Evolutionary conservation across 1,284 basidiomycete genomes (phyloP).

Genomic region (Mycosarcoma maydis): DNA sequence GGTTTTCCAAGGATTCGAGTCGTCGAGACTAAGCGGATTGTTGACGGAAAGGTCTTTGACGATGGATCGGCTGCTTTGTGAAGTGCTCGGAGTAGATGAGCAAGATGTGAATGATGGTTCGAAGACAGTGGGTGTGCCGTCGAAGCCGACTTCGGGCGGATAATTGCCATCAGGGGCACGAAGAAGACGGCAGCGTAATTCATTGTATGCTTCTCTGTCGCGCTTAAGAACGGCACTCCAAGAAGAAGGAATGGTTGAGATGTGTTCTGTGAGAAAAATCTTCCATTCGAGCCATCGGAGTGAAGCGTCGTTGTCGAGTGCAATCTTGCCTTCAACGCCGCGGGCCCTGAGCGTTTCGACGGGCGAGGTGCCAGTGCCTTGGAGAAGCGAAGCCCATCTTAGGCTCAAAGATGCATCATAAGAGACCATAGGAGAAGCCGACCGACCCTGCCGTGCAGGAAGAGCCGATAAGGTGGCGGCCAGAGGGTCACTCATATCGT

Average conservation of each 20-base stretch:
- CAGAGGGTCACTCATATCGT: constrained; percentile 29
- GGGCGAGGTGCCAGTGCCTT: constrained; percentile 3
- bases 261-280: constrained; percentile 36
- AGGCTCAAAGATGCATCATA: constrained; percentile 10
- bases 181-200: constrained; percentile 32
- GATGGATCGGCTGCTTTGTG: background rate
- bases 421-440: background rate
- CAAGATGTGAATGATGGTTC: background rate
- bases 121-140: constrained; percentile 20
- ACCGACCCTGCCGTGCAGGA: constrained; percentile 1
- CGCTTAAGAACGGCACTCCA: constrained; percentile 32
- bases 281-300: constrained; percentile 53
- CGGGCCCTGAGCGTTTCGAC: constrained; percentile 24
- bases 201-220: constrained; percentile 42
- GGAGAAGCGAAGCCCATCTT: constrained; percentile 16
- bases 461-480: constrained; percentile 20
- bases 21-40: constrained; percentile 62
- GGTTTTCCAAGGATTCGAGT: constrained; percentile 56
- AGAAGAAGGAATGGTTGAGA: constrained; percentile 42
- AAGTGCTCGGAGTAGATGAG: background rate
- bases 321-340: constrained; percentile 20
- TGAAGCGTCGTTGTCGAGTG: constrained; percentile 12
- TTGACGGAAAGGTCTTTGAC: constrained; percentile 51
- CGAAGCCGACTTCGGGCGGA: constrained; percentile 47
- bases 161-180: constrained; percentile 52